phyloP scores from a whole-genome alignment of 371 early-diverging fungal species.

The Circinella minor region DNA sequence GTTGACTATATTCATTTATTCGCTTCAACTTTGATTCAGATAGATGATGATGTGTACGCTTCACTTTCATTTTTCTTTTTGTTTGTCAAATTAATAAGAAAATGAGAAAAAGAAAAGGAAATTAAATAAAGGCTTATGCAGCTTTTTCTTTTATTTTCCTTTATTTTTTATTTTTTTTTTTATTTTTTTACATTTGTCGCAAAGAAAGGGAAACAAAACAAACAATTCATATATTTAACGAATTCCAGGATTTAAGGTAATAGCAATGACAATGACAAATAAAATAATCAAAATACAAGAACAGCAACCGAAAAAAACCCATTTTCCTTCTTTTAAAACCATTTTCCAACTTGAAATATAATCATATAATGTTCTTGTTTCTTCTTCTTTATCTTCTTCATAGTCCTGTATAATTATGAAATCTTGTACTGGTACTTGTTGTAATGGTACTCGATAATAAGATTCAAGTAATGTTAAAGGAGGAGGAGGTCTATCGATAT shows the following conservation, averaged over 20 bases:
- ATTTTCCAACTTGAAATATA: slow-evolving; percentile 12
- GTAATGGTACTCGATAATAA: slow-evolving; percentile 5
- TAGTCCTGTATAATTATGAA: background rate
- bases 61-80: background rate
- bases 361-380: background rate
- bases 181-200: background rate
- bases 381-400: background rate
- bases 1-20: slow-evolving; percentile 75
- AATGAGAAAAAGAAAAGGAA: background rate
- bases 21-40: slow-evolving; percentile 73
- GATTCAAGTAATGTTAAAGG: background rate
- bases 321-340: slow-evolving; percentile 12
- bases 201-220: background rate
- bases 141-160: background rate
- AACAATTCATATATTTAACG: slow-evolving; percentile 6
- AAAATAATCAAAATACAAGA: slow-evolving; percentile 9
- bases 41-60: slow-evolving; percentile 13
- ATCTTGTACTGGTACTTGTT: background rate
- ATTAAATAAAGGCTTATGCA: background rate
- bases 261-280: slow-evolving; percentile 4
- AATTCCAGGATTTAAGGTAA: background rate
- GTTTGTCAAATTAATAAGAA: background rate
- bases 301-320: slow-evolving; percentile 18
- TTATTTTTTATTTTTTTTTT: no score
- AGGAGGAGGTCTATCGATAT: background rate